These are phyloP conservation scores for Penicillium sp. DNA, from an alignment of 2,329 filamentous ascomycete genomes.

Conservation along the genomic window DNA sequence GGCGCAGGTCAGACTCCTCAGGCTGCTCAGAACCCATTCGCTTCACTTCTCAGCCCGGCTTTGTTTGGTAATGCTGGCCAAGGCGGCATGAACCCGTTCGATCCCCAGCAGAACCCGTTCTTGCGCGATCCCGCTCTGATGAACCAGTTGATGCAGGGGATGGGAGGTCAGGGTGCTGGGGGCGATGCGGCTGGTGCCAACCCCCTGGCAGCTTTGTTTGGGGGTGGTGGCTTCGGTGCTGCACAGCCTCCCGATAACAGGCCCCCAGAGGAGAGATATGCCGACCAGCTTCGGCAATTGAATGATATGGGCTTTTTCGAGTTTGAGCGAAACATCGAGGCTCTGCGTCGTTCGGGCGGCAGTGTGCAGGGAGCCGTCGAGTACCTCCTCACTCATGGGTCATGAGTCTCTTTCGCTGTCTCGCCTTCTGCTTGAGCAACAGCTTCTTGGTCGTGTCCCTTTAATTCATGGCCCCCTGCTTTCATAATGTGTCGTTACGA, in stretches of 20 bases:
- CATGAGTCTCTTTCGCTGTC: constrained; percentile 16
- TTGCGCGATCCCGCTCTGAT: constrained; percentile 63
- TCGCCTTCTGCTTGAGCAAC: neutral
- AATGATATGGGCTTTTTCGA: constrained; percentile 99
- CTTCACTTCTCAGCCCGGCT: constrained; percentile 60
- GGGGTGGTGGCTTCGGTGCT: constrained; percentile 52
- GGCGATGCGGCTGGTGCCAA: constrained; percentile 42
- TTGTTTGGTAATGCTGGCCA: constrained; percentile 37
- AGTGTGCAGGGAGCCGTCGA: constrained; percentile 79
- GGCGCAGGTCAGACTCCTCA: constrained; percentile 41
- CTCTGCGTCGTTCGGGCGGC: constrained; percentile 82
- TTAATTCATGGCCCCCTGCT: constrained; percentile 12
- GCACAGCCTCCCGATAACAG: constrained; percentile 73
- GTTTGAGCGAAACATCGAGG: constrained; percentile 89
- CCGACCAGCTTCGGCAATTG: constrained; percentile 83
- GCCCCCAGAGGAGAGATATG: constrained; percentile 91
- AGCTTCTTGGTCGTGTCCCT: neutral
- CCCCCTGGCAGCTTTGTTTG: constrained; percentile 52
- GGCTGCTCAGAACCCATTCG: constrained; percentile 66
- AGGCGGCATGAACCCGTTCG: constrained; percentile 50
- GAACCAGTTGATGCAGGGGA: constrained; percentile 57
- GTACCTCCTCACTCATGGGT: constrained; percentile 42
- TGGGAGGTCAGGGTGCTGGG: constrained; percentile 44
- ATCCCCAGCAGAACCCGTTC: constrained; percentile 54
- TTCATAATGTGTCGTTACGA: constrained; percentile 12